Evolutionary conservation across 73 alveolate species (phyloP).

Genomic region (Paramecium tetraurelia): DNA sequence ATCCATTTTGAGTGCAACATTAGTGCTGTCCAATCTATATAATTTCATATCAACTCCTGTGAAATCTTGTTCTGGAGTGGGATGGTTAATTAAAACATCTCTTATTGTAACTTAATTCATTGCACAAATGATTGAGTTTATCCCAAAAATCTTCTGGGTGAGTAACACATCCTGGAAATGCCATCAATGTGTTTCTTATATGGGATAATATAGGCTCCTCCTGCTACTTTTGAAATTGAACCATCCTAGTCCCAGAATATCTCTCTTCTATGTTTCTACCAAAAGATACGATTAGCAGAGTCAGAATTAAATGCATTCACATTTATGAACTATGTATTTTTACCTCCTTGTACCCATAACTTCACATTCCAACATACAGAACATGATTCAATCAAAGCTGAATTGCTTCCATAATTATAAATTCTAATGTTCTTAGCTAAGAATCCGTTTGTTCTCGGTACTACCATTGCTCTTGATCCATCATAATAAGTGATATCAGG

Average conservation of each 20-base stretch:
- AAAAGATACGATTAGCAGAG: not conserved
- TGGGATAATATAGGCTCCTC: not conserved
- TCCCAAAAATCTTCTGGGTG: not conserved
- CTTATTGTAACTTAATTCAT: not conserved
- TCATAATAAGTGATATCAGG: not conserved
- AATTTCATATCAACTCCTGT: conserved; percentile 39
- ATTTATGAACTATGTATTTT: not conserved
- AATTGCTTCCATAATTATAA: conserved; percentile 50
- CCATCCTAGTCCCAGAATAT: conserved; percentile 35
- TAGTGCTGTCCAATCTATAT: conserved; percentile 10
- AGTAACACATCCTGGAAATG: conserved; percentile 4
- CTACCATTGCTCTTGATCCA: conserved; percentile 58
- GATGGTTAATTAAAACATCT: not conserved
- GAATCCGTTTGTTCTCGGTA: conserved; percentile 38
- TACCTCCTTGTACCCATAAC: not conserved
- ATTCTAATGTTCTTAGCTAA: not conserved
- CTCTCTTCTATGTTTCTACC: not conserved
- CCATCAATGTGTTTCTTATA: conserved; percentile 4
- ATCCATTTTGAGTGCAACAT: conserved; percentile 1
- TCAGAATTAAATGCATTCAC: not conserved
- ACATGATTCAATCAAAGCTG: conserved; percentile 64
- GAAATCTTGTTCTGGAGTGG: conserved; percentile 6
- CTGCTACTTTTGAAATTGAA: not conserved
- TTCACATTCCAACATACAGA: not conserved
- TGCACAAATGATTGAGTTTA: conserved; percentile 16